These are phyloP conservation scores for Nepenthes gracilis DNA, from an alignment of 148 eudicot genomes.

Conservation along the genomic window DNA sequence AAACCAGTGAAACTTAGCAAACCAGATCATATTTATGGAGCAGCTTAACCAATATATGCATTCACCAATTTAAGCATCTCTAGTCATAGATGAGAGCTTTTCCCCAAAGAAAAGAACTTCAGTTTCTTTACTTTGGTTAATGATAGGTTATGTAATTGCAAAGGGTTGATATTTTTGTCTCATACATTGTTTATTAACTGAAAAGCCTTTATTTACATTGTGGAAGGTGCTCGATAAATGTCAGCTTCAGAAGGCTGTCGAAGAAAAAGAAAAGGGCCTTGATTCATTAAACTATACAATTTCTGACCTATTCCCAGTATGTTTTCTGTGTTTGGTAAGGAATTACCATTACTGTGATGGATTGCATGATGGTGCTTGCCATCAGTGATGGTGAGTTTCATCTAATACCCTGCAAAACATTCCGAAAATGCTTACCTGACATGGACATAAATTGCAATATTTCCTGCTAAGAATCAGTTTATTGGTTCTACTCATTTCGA, in stretches of 20 bases:
- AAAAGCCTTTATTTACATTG: neutral
- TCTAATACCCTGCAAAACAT: too few relatives aligned
- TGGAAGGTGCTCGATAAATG: constrained; percentile 68
- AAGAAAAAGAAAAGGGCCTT: constrained; percentile 62
- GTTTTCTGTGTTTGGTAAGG: too few relatives aligned
- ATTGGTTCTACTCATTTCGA: too few relatives aligned
- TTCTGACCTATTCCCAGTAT: too few relatives aligned
- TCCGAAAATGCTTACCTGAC: too few relatives aligned
- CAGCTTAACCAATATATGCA: constrained; percentile 82
- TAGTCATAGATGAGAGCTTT: constrained; percentile 47
- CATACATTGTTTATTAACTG: neutral
- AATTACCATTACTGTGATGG: constrained; percentile 22
- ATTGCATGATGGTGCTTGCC: constrained; percentile 82
- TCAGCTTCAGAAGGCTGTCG: constrained; percentile 69
- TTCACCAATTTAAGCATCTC: constrained; percentile 79
- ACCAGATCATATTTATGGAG: constrained; percentile 81
- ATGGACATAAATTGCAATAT: too few relatives aligned
- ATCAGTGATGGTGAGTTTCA: constrained; percentile 68
- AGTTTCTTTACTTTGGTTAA: neutral
- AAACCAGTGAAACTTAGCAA: constrained; percentile 66
- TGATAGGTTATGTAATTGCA: constrained; percentile 1
- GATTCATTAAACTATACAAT: constrained; percentile 4
- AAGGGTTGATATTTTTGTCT: constrained; percentile 48
- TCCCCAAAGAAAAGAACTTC: constrained; percentile 71
- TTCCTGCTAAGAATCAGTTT: too few relatives aligned